Evolutionary conservation across 441 rosid genomes (phyloP).

Genomic region (Macaranga tanarius): DNA sequence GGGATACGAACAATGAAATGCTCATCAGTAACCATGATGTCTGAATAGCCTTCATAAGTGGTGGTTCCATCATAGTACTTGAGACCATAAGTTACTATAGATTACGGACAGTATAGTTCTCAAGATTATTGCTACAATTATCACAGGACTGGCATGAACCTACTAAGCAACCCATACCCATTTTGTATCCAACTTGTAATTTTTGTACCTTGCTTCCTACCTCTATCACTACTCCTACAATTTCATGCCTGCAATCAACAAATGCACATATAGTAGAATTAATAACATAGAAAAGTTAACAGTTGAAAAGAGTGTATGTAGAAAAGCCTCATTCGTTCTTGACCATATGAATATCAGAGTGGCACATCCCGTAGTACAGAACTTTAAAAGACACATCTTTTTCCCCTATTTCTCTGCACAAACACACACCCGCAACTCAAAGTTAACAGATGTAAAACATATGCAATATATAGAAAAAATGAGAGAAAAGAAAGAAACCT

Average conservation of each 20-base stretch:
- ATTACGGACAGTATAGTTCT: constrained; percentile 61
- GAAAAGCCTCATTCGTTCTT: constrained; percentile 70
- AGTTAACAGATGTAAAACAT: too few species aligned
- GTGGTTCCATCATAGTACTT: too few species aligned
- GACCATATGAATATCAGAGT: constrained; percentile 57
- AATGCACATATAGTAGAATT: not conserved
- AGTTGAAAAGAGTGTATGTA: constrained; percentile 57
- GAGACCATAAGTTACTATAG: constrained; percentile 38
- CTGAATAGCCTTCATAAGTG: too few species aligned
- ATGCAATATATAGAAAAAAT: too few species aligned
- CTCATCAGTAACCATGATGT: constrained; percentile 40
- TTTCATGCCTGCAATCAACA: constrained; percentile 20
- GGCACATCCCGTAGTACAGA: constrained; percentile 72
- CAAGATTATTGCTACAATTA: constrained; percentile 51
- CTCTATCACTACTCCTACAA: constrained; percentile 7
- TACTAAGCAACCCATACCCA: constrained; percentile 71
- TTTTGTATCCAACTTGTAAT: constrained; percentile 39
- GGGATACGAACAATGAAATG: too few species aligned
- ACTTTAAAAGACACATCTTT: constrained; percentile 67
- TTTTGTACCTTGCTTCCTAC: constrained; percentile 21
- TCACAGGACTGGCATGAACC: constrained; percentile 65
- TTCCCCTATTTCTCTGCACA: constrained; percentile 43
- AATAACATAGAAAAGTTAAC: constrained; percentile 30
- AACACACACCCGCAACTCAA: too few species aligned
- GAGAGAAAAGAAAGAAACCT: constrained; percentile 18